Conservation (phyloP, 345 rosid species). For the Boechera stricta region DNA sequence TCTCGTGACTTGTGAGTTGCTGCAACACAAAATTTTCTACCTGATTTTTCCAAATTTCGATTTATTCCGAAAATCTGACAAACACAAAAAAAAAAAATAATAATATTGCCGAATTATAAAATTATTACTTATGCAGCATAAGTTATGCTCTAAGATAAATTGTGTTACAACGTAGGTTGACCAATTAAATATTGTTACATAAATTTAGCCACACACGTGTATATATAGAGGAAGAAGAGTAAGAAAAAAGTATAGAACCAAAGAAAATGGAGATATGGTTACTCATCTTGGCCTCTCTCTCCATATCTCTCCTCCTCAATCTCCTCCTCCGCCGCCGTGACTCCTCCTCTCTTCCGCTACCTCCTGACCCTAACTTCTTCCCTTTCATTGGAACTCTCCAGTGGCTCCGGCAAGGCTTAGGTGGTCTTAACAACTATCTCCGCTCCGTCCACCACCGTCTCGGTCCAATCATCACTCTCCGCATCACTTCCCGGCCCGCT, state of each 20-base stretch:
- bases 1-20: too few species aligned
- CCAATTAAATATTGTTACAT: background rate
- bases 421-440: slow-evolving; percentile 13
- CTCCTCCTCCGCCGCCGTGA: background rate
- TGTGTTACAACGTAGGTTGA: too few species aligned
- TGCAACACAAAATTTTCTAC: too few species aligned
- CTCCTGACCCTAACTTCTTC: slow-evolving; percentile 40
- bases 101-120: too few species aligned
- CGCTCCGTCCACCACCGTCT: slow-evolving; percentile 31
- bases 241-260: too few species aligned
- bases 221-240: background rate
- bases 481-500: slow-evolving; percentile 38
- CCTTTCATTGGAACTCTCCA: slow-evolving; percentile 36
- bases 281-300: slow-evolving; percentile 16
- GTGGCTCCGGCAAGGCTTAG: slow-evolving; percentile 35
- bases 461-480: slow-evolving; percentile 46
- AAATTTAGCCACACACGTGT: slow-evolving; percentile 8
- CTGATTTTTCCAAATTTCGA: too few species aligned
- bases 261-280: slow-evolving; percentile 40
- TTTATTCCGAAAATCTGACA: too few species aligned
- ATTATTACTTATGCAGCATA: too few species aligned
- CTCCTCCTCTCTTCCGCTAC: slow-evolving; percentile 33
- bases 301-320: background rate
- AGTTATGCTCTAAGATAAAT: too few species aligned
- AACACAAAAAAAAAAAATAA: too few species aligned